phyloP scores from a whole-genome alignment of 2,329 filamentous ascomycete species.

The Diplodia corticola region DNA sequence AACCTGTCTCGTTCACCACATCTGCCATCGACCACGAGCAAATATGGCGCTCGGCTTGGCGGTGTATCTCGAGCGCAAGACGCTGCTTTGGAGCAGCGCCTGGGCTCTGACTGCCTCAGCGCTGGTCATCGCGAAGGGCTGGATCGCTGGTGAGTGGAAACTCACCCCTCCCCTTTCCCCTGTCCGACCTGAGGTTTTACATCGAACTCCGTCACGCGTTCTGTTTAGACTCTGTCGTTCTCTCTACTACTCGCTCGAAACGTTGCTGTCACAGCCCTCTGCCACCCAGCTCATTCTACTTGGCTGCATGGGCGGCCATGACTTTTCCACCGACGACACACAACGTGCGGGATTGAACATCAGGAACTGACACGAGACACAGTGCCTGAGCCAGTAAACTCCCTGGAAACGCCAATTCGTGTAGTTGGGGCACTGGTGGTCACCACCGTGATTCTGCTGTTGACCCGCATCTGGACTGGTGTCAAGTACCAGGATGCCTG shows the following conservation, averaged over 20 bases:
- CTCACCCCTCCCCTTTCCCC: not conserved
- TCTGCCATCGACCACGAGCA: not conserved
- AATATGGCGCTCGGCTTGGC: constrained; percentile 14
- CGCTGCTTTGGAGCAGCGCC: constrained; percentile 7
- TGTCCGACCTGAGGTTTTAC: not conserved
- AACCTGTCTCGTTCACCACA: not conserved
- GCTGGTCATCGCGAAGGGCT: constrained; percentile 4
- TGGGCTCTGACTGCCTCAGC: not conserved
- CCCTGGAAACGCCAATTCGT: constrained; percentile 1
- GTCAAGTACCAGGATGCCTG: constrained; percentile 31
- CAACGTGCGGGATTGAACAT: no score
- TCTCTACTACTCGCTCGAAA: not conserved
- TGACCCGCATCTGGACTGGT: constrained; percentile 26
- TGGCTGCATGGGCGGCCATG: not conserved
- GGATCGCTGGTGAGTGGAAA: constrained; percentile 14
- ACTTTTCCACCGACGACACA: not conserved
- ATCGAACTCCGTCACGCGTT: not conserved
- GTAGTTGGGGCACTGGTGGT: not conserved
- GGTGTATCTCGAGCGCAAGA: constrained; percentile 20
- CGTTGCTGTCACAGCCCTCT: not conserved
- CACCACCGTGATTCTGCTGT: constrained; percentile 29
- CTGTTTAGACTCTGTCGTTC: not conserved
- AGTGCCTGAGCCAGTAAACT: constrained; percentile 12
- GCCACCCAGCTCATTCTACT: not conserved
- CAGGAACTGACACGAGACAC: not conserved